Evolutionary conservation across 2,329 filamentous ascomycete genomes (phyloP).

Genomic region (Curvularia eragrostidis): DNA sequence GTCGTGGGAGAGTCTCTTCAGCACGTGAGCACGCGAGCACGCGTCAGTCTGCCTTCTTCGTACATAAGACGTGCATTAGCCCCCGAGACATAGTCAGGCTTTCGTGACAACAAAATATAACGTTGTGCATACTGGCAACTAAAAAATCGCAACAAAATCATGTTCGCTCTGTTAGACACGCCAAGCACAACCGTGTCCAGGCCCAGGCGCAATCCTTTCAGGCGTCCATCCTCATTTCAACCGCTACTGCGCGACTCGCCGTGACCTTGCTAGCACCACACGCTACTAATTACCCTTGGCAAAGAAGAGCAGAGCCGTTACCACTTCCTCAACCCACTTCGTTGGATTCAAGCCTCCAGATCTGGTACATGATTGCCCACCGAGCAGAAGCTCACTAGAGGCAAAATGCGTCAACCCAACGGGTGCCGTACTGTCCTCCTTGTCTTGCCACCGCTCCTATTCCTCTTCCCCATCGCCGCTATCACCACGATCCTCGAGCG

Average conservation of each 20-base stretch:
- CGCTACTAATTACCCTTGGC: neutral
- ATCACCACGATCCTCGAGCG: slow-evolving; percentile 38
- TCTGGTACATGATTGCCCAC: neutral
- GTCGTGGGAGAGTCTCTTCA: neutral
- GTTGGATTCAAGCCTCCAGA: neutral
- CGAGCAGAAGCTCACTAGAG: neutral
- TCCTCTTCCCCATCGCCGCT: slow-evolving; percentile 32
- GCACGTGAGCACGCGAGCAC: slow-evolving; percentile 9
- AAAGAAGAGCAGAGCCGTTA: neutral
- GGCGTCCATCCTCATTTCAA: slow-evolving; percentile 3
- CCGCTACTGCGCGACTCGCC: neutral
- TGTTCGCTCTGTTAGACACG: neutral
- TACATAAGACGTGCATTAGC: neutral
- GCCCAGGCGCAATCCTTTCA: neutral
- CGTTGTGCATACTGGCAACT: neutral
- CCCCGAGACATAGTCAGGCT: neutral
- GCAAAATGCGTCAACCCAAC: slow-evolving; percentile 30
- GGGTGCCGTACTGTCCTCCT: slow-evolving; percentile 33
- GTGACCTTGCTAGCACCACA: slow-evolving; percentile 1
- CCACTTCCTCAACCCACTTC: neutral
- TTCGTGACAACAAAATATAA: neutral
- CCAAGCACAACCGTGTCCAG: slow-evolving; percentile 4
- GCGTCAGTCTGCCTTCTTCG: neutral
- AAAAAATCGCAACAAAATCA: neutral
- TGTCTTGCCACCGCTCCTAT: slow-evolving; percentile 29